A percentile compares a stretch with the other conserved stretches of the same genome.
Conservation (phyloP, 257 asterid genomes). For the Solanum sitiens region DNA sequence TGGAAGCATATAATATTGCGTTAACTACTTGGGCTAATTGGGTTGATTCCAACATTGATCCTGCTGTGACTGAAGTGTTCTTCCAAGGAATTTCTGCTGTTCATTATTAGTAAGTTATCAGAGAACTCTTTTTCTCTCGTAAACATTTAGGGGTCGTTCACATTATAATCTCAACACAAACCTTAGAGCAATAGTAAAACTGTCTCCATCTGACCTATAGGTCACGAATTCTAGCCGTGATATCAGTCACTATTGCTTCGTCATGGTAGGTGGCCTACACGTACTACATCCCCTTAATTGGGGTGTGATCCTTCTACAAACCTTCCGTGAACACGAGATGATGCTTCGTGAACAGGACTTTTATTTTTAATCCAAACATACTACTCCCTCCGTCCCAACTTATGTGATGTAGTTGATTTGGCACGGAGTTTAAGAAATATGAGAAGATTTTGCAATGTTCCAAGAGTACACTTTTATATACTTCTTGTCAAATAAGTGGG, state of each 20-base stretch:
- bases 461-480: background rate
- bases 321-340: background rate
- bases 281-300: background rate
- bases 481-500: too few species aligned
- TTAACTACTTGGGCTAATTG: slow-evolving; percentile 67
- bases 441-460: too few species aligned
- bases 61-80: slow-evolving; percentile 34
- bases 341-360: background rate
- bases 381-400: background rate
- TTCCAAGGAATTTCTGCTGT: slow-evolving; percentile 62
- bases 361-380: background rate
- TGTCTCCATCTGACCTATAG: background rate
- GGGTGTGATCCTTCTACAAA: background rate
- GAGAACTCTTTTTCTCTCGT: background rate
- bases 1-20: slow-evolving; percentile 48
- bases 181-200: background rate
- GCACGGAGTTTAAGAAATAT: too few species aligned
- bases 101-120: slow-evolving; percentile 40
- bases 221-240: background rate
- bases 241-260: background rate
- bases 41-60: slow-evolving; percentile 55
- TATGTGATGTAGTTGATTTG: background rate
- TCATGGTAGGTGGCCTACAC: background rate
- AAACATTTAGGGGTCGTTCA: background rate
- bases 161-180: background rate